A percentile compares a stretch with the other conserved stretches of the same genome.
phyloP scores from a whole-genome alignment of 2,329 filamentous ascomycete species.

The Xylariomycetidae sp. region DNA sequence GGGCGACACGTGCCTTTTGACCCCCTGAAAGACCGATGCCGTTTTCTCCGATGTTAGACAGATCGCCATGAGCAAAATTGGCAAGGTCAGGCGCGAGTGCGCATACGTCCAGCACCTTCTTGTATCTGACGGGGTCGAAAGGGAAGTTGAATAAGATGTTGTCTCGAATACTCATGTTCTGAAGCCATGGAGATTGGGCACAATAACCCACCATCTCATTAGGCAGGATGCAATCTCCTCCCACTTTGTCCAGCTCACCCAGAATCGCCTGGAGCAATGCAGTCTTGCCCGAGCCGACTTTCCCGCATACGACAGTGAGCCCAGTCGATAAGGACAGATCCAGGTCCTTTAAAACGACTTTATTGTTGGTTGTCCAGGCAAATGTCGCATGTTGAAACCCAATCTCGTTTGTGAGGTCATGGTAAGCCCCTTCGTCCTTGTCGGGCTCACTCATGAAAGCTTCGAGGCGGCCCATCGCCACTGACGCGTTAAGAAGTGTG shows the following conservation, averaged over 20 bases:
- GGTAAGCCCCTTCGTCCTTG: conserved; percentile 50
- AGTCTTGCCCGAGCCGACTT: conserved; percentile 58
- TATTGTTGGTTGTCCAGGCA: conserved; percentile 68
- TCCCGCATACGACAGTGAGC: conserved; percentile 53
- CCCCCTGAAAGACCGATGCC: conserved; percentile 60
- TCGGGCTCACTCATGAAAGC: conserved; percentile 83
- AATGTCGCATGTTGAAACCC: conserved; percentile 64
- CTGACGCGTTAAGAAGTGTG: conserved; percentile 73
- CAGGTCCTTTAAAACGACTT: conserved; percentile 45
- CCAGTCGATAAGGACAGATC: conserved; percentile 43
- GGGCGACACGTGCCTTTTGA: conserved; percentile 57
- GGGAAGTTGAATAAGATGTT: conserved; percentile 60
- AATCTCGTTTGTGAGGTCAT: conserved; percentile 36
- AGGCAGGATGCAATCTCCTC: conserved; percentile 43
- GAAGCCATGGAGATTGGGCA: conserved; percentile 60
- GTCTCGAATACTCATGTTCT: conserved; percentile 60
- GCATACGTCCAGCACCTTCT: conserved; percentile 56
- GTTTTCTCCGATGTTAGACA: conserved; percentile 57
- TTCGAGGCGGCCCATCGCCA: conserved; percentile 77
- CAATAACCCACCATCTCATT: conserved; percentile 50
- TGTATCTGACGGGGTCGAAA: conserved; percentile 52
- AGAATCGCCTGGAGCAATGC: conserved; percentile 55
- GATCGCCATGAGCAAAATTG: conserved; percentile 52
- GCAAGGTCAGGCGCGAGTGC: conserved; percentile 52
- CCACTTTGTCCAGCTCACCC: conserved; percentile 62